Evolutionary conservation across 352 stramenopile genomes (phyloP), one percentile per base, ranked within the genome.

Genomic region (Globisporangium splendens): DNA sequence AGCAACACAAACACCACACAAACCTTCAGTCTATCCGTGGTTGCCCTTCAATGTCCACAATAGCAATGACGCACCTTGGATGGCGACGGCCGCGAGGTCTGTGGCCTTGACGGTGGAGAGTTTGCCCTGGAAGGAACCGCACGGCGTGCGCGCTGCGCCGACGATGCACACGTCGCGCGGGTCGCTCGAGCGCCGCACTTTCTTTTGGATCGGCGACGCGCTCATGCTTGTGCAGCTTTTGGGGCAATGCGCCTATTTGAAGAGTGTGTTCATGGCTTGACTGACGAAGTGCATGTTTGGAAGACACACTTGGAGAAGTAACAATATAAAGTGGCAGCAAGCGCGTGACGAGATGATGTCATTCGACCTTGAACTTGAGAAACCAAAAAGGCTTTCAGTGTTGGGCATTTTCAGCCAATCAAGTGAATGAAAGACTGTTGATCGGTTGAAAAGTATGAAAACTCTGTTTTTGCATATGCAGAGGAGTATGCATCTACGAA

Each of bases 141-240:
- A 95, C 1, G 96, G 91, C 20, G 96, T 99, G n/a, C 96, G 81
- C 24, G 92, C 92, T n/a, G 91, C 82, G 60, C 77, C 87, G n/a
- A 96, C 86, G 66, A 99, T 97, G 46, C 98, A 96, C 22, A 91
- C 85, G 59, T 95, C 89, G 28, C 70, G 72, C 4, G 63, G 57
- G n/a, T 62, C 42, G 28, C 50, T 47, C 8, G 18, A 33, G 15
- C 28, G 31, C 20, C 56, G 63, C 41, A 48, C 39, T 46, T 64
- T 70, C 43, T 67, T 68, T 50, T 59, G 54, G 17, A 50, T 63
- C 12, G 55, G 48, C 2, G 67, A 39, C 20, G 63, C 59, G 62
- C 58, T 65, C 66, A 68, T 61, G 28, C 28, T 35, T 10, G 7
- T 10, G 28, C 5, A 11, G 42, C 42, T n/a, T 46, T 31, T 31